Base-by-base conservation (phyloP, 2,329 filamentous ascomycete species). In the Lizonia empirigonia region DNA sequence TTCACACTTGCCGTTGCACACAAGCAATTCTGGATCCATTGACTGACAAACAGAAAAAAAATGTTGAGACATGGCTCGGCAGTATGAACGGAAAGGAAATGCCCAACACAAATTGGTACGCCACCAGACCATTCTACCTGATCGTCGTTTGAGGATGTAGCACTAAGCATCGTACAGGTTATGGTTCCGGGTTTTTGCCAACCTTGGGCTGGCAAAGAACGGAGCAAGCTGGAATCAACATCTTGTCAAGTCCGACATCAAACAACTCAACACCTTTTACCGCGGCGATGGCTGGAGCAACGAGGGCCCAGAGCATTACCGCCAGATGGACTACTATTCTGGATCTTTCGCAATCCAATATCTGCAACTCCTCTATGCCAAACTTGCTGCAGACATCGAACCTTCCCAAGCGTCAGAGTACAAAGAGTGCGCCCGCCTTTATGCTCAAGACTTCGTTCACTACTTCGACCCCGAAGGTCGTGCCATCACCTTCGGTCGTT, bases 321-420 rank as follows among this genome's bases (percentile, higher is more conserved):
- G 89, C 50, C 89, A 92, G 72, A 91, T 92, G 85, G 89, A 92
- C 69, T 92, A 92, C 67, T 93, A 92, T 72, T 91, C 87, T 0
- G 89, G 88, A 8, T 89, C 86, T 50, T 92, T 91, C 67, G 89
- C 89, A 1, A 93, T 92, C 49, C 89, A 92, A 60, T 89, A 90
- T 61, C 75, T 91, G 4, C 89, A 93, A 68, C 80, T 93, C 0
- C 77, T 92, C 0, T 93, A 92, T 58, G 83, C 87, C 24, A 89
- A 89, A 57, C 73, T 92, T 1, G 87, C 86, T 1, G 85, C 80
- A 1, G 81, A 87, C 2, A 76, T 75, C 8, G 89, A 92, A 60
- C 83, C 84, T 0, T 78, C 78, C 23, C 81, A 88, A 19, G 85
- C 86, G 0, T 82, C 80, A 48, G 85, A 89, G 68, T 93, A 91